Conservation (phyloP, 73 alveolate genomes). For the Tetrahymena malaccensis region DNA sequence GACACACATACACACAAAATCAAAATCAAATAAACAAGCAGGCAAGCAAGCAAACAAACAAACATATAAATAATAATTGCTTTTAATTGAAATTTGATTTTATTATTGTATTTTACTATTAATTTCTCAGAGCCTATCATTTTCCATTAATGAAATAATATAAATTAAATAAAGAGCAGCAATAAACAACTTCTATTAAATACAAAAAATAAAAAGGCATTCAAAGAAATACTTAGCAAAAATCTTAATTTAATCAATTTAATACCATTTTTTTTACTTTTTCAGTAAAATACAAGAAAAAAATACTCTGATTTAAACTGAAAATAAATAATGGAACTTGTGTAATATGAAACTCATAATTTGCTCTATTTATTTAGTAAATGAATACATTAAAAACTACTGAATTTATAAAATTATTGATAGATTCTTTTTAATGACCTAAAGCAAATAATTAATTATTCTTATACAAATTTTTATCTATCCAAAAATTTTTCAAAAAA, state of each 20-base stretch:
- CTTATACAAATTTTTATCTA: neutral
- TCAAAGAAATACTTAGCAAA: neutral
- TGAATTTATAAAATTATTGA: too few relatives aligned
- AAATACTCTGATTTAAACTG: neutral
- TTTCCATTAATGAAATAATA: too few relatives aligned
- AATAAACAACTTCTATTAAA: neutral
- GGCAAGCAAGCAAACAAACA: too few relatives aligned
- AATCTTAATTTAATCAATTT: neutral
- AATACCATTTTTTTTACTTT: neutral
- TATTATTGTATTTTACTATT: neutral
- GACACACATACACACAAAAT: too few relatives aligned
- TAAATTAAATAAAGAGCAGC: too few relatives aligned
- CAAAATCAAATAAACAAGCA: neutral
- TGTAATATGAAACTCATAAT: neutral
- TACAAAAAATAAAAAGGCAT: neutral
- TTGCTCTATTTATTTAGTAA: neutral
- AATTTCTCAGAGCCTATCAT: neutral
- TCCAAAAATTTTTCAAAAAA: neutral
- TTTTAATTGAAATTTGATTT: neutral
- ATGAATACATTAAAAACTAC: neutral
- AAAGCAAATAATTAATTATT: neutral
- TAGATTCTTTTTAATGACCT: neutral
- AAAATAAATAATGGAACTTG: neutral
- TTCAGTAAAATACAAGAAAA: too few relatives aligned
- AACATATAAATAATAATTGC: neutral